phyloP scores from a whole-genome alignment of 345 rosid species.

The Acer yangbiense region DNA sequence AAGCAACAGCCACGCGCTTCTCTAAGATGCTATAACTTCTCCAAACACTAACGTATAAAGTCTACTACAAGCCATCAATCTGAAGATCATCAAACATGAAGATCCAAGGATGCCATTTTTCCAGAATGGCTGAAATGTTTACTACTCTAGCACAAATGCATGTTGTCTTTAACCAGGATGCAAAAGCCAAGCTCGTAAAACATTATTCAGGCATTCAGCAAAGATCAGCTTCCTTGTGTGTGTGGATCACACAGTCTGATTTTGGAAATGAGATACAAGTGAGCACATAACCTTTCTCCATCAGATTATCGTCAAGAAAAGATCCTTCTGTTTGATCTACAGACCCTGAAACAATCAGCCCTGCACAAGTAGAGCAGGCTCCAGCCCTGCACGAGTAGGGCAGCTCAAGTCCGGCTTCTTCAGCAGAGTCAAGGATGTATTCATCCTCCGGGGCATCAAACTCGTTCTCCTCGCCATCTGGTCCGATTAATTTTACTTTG shows the following conservation, averaged over 20 bases:
- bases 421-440: conserved; percentile 60
- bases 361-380: conserved; percentile 60
- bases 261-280: conserved; percentile 57
- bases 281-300: conserved; percentile 48
- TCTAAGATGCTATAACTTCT: neutral
- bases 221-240: conserved; percentile 57
- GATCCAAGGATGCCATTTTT: neutral
- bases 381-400: conserved; percentile 70
- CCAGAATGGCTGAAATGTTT: neutral
- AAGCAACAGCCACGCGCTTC: neutral
- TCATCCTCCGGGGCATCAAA: conserved; percentile 51
- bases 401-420: conserved; percentile 51
- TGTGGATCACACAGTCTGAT: conserved; percentile 55
- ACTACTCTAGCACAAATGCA: neutral
- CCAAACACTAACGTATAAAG: neutral
- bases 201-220: conserved; percentile 11
- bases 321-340: conserved; percentile 66
- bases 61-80: neutral
- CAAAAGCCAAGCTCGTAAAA: neutral
- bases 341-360: conserved; percentile 44
- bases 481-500: conserved; percentile 53
- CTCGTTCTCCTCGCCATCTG: conserved; percentile 48
- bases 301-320: conserved; percentile 55
- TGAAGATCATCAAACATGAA: neutral
- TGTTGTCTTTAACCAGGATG: neutral